Conservation (phyloP, 2,329 filamentous ascomycete species). For the Claviceps sp. region DNA sequence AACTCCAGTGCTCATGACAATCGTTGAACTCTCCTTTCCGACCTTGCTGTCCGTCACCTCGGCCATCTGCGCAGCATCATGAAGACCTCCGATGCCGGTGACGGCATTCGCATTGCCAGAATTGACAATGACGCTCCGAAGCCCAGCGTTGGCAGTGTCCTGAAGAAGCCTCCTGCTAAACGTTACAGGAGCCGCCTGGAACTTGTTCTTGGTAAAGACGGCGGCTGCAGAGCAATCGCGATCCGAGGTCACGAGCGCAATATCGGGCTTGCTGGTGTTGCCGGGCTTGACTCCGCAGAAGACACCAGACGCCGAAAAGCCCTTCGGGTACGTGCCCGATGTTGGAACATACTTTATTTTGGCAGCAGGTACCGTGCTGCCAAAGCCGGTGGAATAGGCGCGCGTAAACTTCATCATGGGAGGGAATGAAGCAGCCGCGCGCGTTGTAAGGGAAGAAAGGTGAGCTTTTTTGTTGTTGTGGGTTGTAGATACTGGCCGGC, state of each 20-base stretch:
- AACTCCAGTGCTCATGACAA: constrained; percentile 97
- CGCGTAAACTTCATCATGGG: constrained; percentile 21
- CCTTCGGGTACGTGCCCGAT: constrained; percentile 75
- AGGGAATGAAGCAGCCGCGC: constrained; percentile 1
- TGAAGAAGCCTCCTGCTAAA: constrained; percentile 64
- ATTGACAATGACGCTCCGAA: constrained; percentile 80
- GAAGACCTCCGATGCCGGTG: constrained; percentile 75
- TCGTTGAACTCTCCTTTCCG: constrained; percentile 42
- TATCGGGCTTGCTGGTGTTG: constrained; percentile 83
- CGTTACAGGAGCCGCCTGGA: constrained; percentile 89
- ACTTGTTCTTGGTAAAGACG: constrained; percentile 96
- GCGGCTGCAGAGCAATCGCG: constrained; percentile 75
- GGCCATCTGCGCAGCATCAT: constrained; percentile 82
- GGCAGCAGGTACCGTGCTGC: constrained; percentile 47
- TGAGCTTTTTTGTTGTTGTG: neutral
- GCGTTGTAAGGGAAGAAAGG: constrained; percentile 4
- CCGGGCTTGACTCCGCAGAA: constrained; percentile 88
- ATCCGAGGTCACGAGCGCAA: constrained; percentile 80
- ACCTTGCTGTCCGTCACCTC: constrained; percentile 55
- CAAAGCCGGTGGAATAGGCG: constrained; percentile 19
- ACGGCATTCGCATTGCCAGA: constrained; percentile 96
- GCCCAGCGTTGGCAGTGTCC: constrained; percentile 50
- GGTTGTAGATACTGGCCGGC: constrained; percentile 1
- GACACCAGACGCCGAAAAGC: constrained; percentile 75
- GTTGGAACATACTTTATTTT: constrained; percentile 88